Evolutionary conservation across 331 rosid genomes (phyloP).

Genomic region (Arachis monticola): DNA sequence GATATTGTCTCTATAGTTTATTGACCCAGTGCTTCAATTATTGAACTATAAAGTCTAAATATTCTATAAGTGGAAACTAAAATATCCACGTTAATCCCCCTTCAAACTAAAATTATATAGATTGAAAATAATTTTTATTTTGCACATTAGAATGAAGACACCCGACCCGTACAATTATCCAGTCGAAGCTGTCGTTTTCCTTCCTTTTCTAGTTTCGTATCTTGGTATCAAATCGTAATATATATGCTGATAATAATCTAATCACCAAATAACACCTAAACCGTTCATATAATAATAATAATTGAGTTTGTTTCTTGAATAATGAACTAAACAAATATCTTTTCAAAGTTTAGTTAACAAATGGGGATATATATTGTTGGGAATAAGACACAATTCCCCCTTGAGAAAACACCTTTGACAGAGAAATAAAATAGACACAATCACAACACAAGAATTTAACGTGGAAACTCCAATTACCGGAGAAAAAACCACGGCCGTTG

Average conservation of each 20-base stretch:
- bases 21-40: conserved; percentile 29
- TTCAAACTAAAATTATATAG: neutral
- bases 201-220: neutral
- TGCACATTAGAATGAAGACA: neutral
- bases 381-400: too few relatives aligned
- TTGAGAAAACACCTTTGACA: too few relatives aligned
- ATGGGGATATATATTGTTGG: neutral
- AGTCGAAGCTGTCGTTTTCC: neutral
- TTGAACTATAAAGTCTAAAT: neutral
- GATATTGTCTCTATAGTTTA: too few relatives aligned
- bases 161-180: neutral
- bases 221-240: neutral
- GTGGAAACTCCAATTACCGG: too few relatives aligned
- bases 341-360: neutral
- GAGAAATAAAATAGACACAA: too few relatives aligned
- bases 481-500: too few relatives aligned
- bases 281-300: neutral
- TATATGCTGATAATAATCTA: neutral
- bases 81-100: neutral
- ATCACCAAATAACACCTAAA: neutral
- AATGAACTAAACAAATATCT: neutral
- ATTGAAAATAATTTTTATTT: neutral
- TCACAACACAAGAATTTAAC: too few relatives aligned
- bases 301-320: neutral
- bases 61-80: neutral